Base-by-base conservation (phyloP, 2,329 filamentous ascomycete genomes). In the Endoconidiophora polonica region DNA sequence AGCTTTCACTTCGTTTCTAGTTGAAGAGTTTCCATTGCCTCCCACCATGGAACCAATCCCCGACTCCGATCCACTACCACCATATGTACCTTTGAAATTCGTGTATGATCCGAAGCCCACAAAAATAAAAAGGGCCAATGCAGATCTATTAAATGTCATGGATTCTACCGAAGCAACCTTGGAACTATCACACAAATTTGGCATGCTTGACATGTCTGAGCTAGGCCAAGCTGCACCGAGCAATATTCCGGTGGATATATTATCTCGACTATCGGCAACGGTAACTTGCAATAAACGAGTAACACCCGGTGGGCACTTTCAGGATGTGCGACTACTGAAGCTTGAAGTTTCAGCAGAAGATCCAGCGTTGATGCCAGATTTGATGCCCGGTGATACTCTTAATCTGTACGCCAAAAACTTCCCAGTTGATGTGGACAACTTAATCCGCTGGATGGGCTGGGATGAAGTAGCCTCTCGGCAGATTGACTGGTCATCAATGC, bases 371-470 rank as follows among this genome's bases (percentile, higher is more conserved):
- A 55, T 57, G 2, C 47, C 62, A 59, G 43, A 62, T 66, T 61
- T 67, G 62, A 43, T 80, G 0, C 87, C 91, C 0, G 88, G 90
- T 4, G 85, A 94, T 57, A 81, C 85, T 22, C 67, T 94, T 5
- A 79, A 80, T 4, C 75, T 98, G 16, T 87, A 82, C 53, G 90
- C 91, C 3, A 90, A 90, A 60, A 96, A 95, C 63, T 88, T 86
- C 54, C 72, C 82, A 0, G 66, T 71, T 5, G 88, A 96, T 58
- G 88, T 91, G n/a, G 68, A 87, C 48, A 69, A 73, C 20, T 73
- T 98, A 49, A 79, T 96, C 53, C 65, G 76, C 3, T 71, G 87
- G 43, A 91, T 94, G 83, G 71, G 66, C 3, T 96, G 91, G 88
- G 68, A 72, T 5, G 62, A 70, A 1, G 66, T 86, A 6, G 88